These are phyloP conservation scores for Laetiporus sulphureus DNA, from an alignment of 1,284 basidiomycete species.

Conservation along the genomic window DNA sequence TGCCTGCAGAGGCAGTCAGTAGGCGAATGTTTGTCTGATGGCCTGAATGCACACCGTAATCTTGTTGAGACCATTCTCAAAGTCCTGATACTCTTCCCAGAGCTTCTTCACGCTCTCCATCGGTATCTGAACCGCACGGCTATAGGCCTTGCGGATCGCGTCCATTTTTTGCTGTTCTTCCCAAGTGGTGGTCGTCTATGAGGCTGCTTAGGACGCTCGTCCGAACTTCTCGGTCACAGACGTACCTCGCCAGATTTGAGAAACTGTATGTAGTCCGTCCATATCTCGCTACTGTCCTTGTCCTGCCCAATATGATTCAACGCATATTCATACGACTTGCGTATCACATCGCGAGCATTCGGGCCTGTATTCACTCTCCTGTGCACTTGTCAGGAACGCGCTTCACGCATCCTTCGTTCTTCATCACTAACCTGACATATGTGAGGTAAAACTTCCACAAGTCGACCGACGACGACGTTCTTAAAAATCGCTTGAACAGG, in stretches of 20 bases:
- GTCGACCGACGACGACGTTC: slow-evolving; percentile 78
- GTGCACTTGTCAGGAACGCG: slow-evolving; percentile 1
- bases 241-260: slow-evolving; percentile 73
- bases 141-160: slow-evolving; percentile 85
- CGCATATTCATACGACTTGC: slow-evolving; percentile 92
- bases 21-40: background rate
- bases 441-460: slow-evolving; percentile 84
- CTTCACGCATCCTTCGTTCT: background rate
- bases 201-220: background rate
- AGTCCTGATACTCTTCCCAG: slow-evolving; percentile 94
- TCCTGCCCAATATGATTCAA: slow-evolving; percentile 87
- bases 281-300: slow-evolving; percentile 69
- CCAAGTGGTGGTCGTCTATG: slow-evolving; percentile 59
- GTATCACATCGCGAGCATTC: slow-evolving; percentile 65
- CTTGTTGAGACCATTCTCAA: slow-evolving; percentile 88
- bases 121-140: slow-evolving; percentile 90
- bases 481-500: slow-evolving; percentile 78
- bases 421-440: slow-evolving; percentile 62
- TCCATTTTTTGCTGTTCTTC: slow-evolving; percentile 97
- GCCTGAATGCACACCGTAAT: slow-evolving; percentile 52
- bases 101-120: slow-evolving; percentile 89
- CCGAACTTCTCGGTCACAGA: background rate
- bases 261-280: slow-evolving; percentile 81
- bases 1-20: slow-evolving; percentile 42
- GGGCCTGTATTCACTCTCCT: slow-evolving; percentile 42